A percentile compares a stretch with the other conserved stretches of the same genome.
These are phyloP conservation scores for Cutaneotrichosporon daszewskae DNA, from an alignment of 1,284 basidiomycete species.

Conservation along the genomic window DNA sequence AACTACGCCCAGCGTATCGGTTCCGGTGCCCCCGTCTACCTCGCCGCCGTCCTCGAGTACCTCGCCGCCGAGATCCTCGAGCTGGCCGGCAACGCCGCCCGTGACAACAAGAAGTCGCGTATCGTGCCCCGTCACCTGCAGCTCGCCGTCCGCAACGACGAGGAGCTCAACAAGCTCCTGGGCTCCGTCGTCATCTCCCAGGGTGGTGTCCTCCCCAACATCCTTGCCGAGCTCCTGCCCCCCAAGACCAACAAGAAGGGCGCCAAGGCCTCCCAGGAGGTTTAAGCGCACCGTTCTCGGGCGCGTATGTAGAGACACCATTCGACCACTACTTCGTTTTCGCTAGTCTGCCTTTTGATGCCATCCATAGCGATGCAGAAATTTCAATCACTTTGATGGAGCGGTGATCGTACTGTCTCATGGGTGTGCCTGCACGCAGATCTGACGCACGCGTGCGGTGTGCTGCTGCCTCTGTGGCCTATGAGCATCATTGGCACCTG, in stretches of 20 bases:
- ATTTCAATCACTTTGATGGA: constrained; percentile 1
- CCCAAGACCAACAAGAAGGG: constrained; percentile 54
- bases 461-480: too few species aligned
- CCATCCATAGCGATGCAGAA: constrained; percentile 24
- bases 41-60: constrained; percentile 61
- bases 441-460: neutral
- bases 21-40: constrained; percentile 60
- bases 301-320: neutral
- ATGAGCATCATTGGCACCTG: too few species aligned
- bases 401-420: neutral
- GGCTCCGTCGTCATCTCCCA: constrained; percentile 83
- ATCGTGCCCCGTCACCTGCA: constrained; percentile 86
- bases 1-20: constrained; percentile 72
- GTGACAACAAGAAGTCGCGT: constrained; percentile 65
- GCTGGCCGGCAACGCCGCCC: constrained; percentile 71
- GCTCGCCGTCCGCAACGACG: constrained; percentile 82
- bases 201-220: constrained; percentile 79
- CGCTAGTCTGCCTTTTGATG: constrained; percentile 29
- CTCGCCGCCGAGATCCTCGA: constrained; percentile 82
- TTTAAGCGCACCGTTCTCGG: constrained; percentile 19
- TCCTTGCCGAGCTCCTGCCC: constrained; percentile 62
- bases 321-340: constrained; percentile 24
- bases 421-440: neutral
- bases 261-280: constrained; percentile 41
- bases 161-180: constrained; percentile 57